Evolutionary conservation across 768 basidiomycete species (phyloP).

Genomic region (Boletus rufocinnamomeus): DNA sequence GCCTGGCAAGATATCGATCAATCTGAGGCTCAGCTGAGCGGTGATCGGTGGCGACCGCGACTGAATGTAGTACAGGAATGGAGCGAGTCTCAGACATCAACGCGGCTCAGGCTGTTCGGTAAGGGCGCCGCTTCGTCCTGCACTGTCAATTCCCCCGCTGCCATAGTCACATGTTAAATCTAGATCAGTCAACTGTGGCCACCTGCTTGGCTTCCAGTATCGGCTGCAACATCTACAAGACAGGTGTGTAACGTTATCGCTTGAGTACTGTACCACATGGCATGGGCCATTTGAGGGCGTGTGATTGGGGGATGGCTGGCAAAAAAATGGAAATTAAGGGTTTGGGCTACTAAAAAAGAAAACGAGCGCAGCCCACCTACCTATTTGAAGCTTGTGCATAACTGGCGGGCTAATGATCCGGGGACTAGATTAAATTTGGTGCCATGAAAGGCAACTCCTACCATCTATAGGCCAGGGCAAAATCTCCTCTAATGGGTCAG

Average conservation of each 20-base stretch:
- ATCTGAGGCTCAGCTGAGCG: neutral
- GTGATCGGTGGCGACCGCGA: neutral
- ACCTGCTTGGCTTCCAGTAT: neutral
- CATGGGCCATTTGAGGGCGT: too few relatives aligned
- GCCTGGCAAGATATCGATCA: neutral
- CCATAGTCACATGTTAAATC: neutral
- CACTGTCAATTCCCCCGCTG: neutral
- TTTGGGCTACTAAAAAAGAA: too few relatives aligned
- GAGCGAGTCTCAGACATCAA: neutral
- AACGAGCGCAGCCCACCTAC: too few relatives aligned
- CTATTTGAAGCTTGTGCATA: too few relatives aligned
- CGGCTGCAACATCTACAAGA: too few relatives aligned
- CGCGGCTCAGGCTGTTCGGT: neutral
- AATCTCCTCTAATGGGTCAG: neutral
- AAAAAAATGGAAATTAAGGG: too few relatives aligned
- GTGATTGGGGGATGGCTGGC: too few relatives aligned
- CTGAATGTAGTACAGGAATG: neutral
- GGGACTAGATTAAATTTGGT: too few relatives aligned
- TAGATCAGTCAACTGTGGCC: neutral
- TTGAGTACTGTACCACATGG: too few relatives aligned
- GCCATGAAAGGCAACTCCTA: neutral
- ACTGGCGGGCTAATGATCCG: too few relatives aligned
- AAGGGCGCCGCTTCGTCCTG: too few relatives aligned
- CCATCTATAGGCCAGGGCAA: neutral
- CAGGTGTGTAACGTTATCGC: too few relatives aligned